Evolutionary conservation across 1,284 basidiomycete species (phyloP), one percentile per base, ranked within the genome.

Genomic region (Omphalotus olearius): DNA sequence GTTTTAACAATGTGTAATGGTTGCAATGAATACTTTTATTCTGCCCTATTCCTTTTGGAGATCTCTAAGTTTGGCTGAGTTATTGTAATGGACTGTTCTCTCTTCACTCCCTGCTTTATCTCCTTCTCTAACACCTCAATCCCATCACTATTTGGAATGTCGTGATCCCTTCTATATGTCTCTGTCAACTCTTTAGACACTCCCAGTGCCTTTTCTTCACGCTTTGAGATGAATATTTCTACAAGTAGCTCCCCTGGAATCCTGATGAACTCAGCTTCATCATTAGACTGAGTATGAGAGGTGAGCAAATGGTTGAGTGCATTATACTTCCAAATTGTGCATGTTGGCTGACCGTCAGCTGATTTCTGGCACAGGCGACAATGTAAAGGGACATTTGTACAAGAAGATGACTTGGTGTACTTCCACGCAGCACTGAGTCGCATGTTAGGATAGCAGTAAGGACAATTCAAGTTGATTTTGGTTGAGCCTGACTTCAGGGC

Each of bases 241-340:
- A 23, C 23, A 23, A 23, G 23, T 2, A 23, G 23, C 23, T 23
- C 23, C 5, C 23, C 23, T 23, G 23, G 23, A 23, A 23, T 23
- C 23, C 5, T 23, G 23, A 23, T 23, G 23, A 23, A 2, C 23
- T 23, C 23, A 5, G 23, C 23, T 23, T 23, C 23, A 23, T 23
- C 23, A 23, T 23, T 23, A 23, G 23, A 23, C 23, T 23, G 23
- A 5, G 23, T 23, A 23, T 23, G 23, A 5, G 23, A 23, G 23
- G 23, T 23, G 23, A 23, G 23, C 23, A 23, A 23, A 28, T 54
- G 52, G 35, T 30, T 47, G 35, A 25, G 42, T n/a, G 47, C 56
- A 40, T 62, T 59, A 41, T 64, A 64, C 50, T 64, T 64, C 60
- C 62, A 62, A 40, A 62, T 58, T 6, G 61, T 60, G 30, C 25